Percentiles rank a stretch among this genome's conserved stretches.
These are phyloP conservation scores for Inonotus hispidus DNA, from an alignment of 1,284 basidiomycete genomes.

Conservation along the genomic window DNA sequence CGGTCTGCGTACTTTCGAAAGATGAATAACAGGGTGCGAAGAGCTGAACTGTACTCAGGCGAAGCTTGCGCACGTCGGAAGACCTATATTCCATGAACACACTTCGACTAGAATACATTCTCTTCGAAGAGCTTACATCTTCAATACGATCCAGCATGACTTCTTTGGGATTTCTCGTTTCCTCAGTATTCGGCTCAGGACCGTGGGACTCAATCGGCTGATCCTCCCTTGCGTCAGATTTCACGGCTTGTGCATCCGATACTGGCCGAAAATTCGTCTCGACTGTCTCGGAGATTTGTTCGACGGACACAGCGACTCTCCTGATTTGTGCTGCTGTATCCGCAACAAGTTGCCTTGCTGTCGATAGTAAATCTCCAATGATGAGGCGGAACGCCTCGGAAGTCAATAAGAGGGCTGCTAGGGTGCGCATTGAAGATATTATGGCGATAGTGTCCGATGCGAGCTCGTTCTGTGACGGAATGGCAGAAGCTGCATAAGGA, in stretches of 20 bases:
- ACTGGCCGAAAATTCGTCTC: constrained; percentile 21
- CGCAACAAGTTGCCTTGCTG: constrained; percentile 32
- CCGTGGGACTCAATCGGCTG: background rate
- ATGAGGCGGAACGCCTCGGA: constrained; percentile 40
- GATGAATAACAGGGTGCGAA: constrained; percentile 36
- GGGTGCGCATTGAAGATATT: background rate
- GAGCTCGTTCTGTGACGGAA: constrained; percentile 31
- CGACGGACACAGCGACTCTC: constrained; percentile 27
- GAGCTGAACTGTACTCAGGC: constrained; percentile 33
- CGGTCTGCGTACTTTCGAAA: constrained; percentile 37
- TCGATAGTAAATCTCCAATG: constrained; percentile 27
- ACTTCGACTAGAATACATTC: background rate
- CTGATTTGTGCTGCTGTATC: constrained; percentile 32
- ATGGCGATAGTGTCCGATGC: constrained; percentile 30
- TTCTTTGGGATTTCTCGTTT: constrained; percentile 16
- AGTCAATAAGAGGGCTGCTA: constrained; percentile 31
- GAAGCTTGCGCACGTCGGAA: constrained; percentile 35
- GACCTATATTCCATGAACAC: constrained; percentile 27
- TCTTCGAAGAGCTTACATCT: constrained; percentile 21
- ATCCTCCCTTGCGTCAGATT: constrained; percentile 1
- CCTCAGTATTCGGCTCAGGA: constrained; percentile 12
- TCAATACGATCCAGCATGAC: constrained; percentile 15
- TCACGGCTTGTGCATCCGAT: constrained; percentile 13
- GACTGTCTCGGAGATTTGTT: constrained; percentile 22
- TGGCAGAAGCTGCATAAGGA: constrained; percentile 17